These are phyloP conservation scores for Aspergillus bombycis DNA, from an alignment of 2,329 filamentous ascomycete species.

Conservation along the genomic window DNA sequence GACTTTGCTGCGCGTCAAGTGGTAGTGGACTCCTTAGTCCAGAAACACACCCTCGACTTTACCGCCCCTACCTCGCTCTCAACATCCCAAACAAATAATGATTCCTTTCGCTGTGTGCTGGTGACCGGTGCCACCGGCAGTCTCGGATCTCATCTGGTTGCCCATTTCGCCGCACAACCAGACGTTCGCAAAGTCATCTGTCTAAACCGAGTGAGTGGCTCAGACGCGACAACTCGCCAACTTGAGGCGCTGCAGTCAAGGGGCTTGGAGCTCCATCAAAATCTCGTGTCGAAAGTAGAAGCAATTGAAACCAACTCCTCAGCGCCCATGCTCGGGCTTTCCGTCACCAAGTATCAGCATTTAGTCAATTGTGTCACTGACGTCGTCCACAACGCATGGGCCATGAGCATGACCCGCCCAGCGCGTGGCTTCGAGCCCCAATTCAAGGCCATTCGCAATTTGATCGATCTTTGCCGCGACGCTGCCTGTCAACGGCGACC, in stretches of 20 bases:
- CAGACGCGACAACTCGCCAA: conserved; percentile 36
- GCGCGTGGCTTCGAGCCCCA: conserved; percentile 25
- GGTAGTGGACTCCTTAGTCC: conserved; percentile 28
- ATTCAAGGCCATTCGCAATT: conserved; percentile 52
- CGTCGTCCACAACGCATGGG: conserved; percentile 42
- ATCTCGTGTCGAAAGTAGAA: conserved; percentile 38
- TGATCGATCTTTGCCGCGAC: conserved; percentile 50
- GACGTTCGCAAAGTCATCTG: conserved; percentile 45
- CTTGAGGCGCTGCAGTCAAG: conserved; percentile 31
- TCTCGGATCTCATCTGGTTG: conserved; percentile 45
- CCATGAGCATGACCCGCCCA: conserved; percentile 27
- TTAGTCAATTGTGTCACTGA: conserved; percentile 49
- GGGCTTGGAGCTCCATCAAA: conserved; percentile 25
- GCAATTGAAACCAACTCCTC: conserved; percentile 57
- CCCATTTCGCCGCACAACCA: conserved; percentile 34
- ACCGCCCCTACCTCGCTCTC: neutral
- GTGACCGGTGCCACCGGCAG: conserved; percentile 47
- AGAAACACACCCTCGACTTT: conserved; percentile 29
- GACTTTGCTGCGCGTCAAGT: conserved; percentile 22
- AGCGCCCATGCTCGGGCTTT: conserved; percentile 54
- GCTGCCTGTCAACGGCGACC: conserved; percentile 21
- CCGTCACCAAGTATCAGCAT: conserved; percentile 37
- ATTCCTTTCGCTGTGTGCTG: conserved; percentile 33
- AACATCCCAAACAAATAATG: neutral
- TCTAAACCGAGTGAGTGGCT: conserved; percentile 48